These are phyloP conservation scores for Tetrahymena borealis DNA, from an alignment of 73 alveolate species.

Conservation along the genomic window DNA sequence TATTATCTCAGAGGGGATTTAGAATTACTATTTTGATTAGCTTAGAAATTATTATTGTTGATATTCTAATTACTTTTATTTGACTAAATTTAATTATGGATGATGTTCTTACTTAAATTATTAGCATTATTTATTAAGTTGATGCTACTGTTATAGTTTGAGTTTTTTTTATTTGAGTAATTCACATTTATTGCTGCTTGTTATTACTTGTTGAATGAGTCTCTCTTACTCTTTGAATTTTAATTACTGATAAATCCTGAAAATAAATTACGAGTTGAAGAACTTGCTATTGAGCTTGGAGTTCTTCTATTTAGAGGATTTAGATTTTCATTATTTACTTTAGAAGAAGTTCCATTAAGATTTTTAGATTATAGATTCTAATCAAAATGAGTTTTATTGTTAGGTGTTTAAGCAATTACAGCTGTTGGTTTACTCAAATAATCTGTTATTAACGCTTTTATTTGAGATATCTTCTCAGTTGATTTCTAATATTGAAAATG, in stretches of 20 bases:
- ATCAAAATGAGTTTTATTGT: no score
- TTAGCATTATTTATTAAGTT: no score
- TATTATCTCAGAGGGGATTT: no score
- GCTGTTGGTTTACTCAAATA: not conserved
- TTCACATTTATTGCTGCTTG: not conserved
- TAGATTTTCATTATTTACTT: not conserved
- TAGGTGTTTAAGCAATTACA: not conserved
- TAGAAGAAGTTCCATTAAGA: not conserved
- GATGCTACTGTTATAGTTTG: no score
- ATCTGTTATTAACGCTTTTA: not conserved
- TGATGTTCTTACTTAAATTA: no score
- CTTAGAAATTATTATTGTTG: no score
- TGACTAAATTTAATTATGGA: no score
- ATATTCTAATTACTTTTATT: no score
- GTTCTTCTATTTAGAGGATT: not conserved
- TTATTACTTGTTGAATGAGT: no score
- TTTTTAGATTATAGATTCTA: no score
- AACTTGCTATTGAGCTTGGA: not conserved
- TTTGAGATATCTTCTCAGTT: not conserved
- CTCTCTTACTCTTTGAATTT: not conserved
- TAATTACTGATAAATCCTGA: not conserved
- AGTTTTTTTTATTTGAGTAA: not conserved
- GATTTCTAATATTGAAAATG: not conserved
- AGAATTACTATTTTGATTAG: no score
- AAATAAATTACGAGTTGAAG: not conserved